phyloP scores from a whole-genome alignment of 2,329 filamentous ascomycete species.

The Dothidotthia symphoricarpi region DNA sequence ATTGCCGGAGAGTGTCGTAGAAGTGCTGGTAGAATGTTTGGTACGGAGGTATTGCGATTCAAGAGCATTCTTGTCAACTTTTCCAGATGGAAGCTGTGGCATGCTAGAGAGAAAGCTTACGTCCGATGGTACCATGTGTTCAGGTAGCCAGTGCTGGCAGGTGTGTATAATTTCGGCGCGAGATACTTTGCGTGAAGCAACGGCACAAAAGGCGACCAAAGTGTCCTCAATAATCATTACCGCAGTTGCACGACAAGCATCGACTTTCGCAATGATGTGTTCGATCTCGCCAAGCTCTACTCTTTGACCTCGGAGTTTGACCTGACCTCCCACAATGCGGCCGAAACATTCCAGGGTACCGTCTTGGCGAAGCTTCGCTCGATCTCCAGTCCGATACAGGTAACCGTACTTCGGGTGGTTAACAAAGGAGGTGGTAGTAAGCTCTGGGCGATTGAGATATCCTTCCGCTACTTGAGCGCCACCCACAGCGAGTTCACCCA shows the following conservation, averaged over 20 bases:
- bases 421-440: constrained; percentile 72
- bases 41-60: constrained; percentile 53
- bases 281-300: constrained; percentile 69
- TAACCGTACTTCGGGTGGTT: constrained; percentile 61
- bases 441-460: constrained; percentile 77
- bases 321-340: constrained; percentile 74
- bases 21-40: constrained; percentile 13
- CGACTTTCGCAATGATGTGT: constrained; percentile 30
- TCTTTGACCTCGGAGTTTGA: constrained; percentile 82
- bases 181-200: constrained; percentile 46
- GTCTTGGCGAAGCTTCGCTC: constrained; percentile 64
- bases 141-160: constrained; percentile 74
- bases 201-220: constrained; percentile 72
- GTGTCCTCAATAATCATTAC: constrained; percentile 66
- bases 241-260: constrained; percentile 59
- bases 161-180: constrained; percentile 52
- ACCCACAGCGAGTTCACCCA: constrained; percentile 78
- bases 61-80: constrained; percentile 70
- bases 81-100: constrained; percentile 77
- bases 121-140: constrained; percentile 79
- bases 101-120: constrained; percentile 63
- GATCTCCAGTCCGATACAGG: constrained; percentile 83
- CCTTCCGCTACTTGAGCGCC: constrained; percentile 75
- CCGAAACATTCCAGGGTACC: constrained; percentile 81
- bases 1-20: constrained; percentile 14